phyloP scores from a whole-genome alignment of 495 filamentous ascomycete species.

The Podospora anserina region DNA sequence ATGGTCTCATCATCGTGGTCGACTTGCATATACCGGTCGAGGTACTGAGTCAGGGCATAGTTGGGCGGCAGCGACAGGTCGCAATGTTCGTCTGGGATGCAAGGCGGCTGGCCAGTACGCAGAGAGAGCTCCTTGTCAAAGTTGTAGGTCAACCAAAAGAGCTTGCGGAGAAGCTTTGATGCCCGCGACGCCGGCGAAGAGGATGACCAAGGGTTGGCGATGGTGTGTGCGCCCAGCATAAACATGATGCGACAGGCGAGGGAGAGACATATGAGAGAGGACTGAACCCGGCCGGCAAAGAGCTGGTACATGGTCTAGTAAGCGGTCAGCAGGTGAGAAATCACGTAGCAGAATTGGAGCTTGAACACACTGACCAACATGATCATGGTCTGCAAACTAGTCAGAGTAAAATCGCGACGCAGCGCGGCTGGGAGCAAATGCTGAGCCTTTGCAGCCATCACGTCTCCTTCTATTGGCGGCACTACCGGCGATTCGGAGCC shows the following conservation, averaged over 20 bases:
- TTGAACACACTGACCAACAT: constrained; percentile 41
- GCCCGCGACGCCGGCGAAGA: constrained; percentile 2
- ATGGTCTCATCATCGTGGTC: constrained; percentile 25
- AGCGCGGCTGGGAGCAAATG: constrained; percentile 41
- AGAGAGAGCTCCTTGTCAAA: constrained; percentile 52
- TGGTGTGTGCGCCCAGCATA: constrained; percentile 45
- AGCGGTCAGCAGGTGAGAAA: background rate
- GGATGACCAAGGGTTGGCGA: constrained; percentile 17
- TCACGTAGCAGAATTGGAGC: background rate
- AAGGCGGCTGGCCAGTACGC: constrained; percentile 51
- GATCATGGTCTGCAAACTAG: constrained; percentile 42
- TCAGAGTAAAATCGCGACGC: constrained; percentile 39
- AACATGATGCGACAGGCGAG: constrained; percentile 47
- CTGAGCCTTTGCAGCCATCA: constrained; percentile 38
- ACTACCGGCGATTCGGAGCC: constrained; percentile 17
- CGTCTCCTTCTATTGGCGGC: constrained; percentile 36
- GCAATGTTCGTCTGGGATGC: constrained; percentile 52
- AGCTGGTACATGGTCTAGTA: constrained; percentile 43
- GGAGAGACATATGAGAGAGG: constrained; percentile 42
- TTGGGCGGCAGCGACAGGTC: constrained; percentile 49
- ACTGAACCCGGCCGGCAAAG: constrained; percentile 46
- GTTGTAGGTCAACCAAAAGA: constrained; percentile 55
- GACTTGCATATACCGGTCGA: constrained; percentile 20
- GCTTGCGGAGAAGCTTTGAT: constrained; percentile 40
- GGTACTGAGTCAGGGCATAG: constrained; percentile 39